Evolutionary conservation across 2,329 filamentous ascomycete genomes (phyloP), one percentile per base, ranked within the genome.

Genomic region (Truncatella angustata): DNA sequence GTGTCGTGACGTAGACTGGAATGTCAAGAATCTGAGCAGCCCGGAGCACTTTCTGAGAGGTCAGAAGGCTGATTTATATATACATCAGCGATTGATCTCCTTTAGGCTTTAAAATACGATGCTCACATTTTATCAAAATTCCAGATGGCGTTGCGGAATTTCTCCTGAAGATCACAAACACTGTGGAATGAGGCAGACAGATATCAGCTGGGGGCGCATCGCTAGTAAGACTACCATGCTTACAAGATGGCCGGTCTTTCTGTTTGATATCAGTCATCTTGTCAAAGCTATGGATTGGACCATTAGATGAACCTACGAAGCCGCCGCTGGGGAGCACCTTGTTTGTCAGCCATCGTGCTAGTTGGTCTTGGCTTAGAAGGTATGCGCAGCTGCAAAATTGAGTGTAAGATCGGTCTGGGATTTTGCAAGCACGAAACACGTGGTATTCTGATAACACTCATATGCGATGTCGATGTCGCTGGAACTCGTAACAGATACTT

Each of bases 151-250:
- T 78, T 76, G 55, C 90, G 83, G 73, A 97, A 97, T 70, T 91
- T 95, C 61, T 97, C 93, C 74, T 97, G 93, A 57, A 97, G 79
- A 66, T 97, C 93, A 74, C 93, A 97, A 66, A 97, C 83, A 64
- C 92, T 97, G 51, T 21, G 16, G 5, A 3, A 14, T 4, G 44
- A n/a, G 28, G 4, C 26, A 37, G 34, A 23, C 20, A 49, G 45
- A 39, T 39, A 16, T 39, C 36, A n/a, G 36, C 7, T 11, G 10
- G 36, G 36, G 10, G 36, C 7, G 10, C 16, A 18, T n/a, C n/a
- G n/a, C n/a, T n/a, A n/a, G n/a, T n/a, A n/a, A n/a, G n/a, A n/a
- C n/a, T n/a, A n/a, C 21, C 16, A 44, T 18, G 28, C 72, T 65
- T 60, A 80, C 77, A 82, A 78, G 63, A 81, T 65, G 35, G 69